A percentile compares a stretch with the other conserved stretches of the same genome.
Conservation (phyloP, 768 basidiomycete genomes). For the Suillus decipiens region DNA sequence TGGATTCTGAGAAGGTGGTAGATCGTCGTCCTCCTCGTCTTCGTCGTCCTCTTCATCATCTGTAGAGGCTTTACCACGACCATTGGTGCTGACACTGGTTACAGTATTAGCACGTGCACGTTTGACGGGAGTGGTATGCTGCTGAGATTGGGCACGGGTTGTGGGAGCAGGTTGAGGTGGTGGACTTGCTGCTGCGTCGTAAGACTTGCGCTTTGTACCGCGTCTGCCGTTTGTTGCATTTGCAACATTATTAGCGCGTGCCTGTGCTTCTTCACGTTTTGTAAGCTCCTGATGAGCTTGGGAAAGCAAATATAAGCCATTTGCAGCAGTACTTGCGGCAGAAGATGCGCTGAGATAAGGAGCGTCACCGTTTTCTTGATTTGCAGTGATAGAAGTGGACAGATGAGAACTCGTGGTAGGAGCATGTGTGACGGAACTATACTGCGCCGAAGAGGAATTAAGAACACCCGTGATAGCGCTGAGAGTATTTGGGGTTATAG, state of each 20-base stretch:
- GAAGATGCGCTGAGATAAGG: constrained; percentile 48
- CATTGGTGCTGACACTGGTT: constrained; percentile 30
- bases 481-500: constrained; percentile 63
- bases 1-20: constrained; percentile 23
- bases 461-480: constrained; percentile 75
- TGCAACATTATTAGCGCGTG: constrained; percentile 50
- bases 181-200: constrained; percentile 45
- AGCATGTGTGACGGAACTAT: constrained; percentile 32
- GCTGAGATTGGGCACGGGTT: constrained; percentile 25
- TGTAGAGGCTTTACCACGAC: constrained; percentile 38
- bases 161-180: constrained; percentile 29
- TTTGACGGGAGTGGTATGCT: constrained; percentile 28
- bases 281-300: constrained; percentile 97
- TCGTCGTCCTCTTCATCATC: constrained; percentile 42
- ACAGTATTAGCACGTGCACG: constrained; percentile 41
- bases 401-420: constrained; percentile 37
- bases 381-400: constrained; percentile 37
- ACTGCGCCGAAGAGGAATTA: constrained; percentile 36
- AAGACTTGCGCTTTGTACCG: constrained; percentile 69
- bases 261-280: constrained; percentile 88
- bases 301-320: constrained; percentile 89
- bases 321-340: constrained; percentile 74
- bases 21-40: constrained; percentile 42
- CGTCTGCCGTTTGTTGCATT: constrained; percentile 41
- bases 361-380: constrained; percentile 31